Conservation (phyloP, 2,329 filamentous ascomycete genomes). For the Penicillium occitanis region DNA sequence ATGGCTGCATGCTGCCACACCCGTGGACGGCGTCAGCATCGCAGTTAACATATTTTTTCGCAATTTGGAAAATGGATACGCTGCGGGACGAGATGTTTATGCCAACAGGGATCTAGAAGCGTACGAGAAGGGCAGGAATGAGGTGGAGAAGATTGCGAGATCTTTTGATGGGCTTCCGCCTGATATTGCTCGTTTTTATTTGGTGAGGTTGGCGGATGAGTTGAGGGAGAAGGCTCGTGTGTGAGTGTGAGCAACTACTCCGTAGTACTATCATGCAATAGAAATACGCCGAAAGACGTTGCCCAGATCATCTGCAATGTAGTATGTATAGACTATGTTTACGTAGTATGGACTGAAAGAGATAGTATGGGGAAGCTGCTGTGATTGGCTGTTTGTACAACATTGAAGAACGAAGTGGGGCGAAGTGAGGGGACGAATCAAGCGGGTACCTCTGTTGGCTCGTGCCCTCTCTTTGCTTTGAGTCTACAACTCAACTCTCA, state of each 20-base stretch:
- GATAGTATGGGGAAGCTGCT: background rate
- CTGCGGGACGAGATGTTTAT: slow-evolving; percentile 77
- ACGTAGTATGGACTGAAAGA: no score
- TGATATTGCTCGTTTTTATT: slow-evolving; percentile 72
- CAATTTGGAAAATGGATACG: slow-evolving; percentile 66
- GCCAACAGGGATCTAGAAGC: slow-evolving; percentile 81
- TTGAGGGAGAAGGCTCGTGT: slow-evolving; percentile 44
- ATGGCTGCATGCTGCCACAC: slow-evolving; percentile 72
- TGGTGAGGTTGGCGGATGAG: slow-evolving; percentile 70
- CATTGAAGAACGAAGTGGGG: background rate
- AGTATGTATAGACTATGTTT: no score
- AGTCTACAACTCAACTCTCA: background rate
- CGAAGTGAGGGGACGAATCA: background rate
- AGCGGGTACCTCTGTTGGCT: background rate
- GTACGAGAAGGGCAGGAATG: slow-evolving; percentile 76
- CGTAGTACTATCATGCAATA: background rate
- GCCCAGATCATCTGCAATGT: background rate
- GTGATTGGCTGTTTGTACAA: background rate
- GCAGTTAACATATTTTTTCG: slow-evolving; percentile 91
- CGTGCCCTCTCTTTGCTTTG: background rate
- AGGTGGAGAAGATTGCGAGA: slow-evolving; percentile 63
- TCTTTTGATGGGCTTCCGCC: slow-evolving; percentile 55
- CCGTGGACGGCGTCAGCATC: slow-evolving; percentile 57
- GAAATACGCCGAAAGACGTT: background rate
- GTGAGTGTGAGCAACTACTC: slow-evolving; percentile 26